Evolutionary conservation across 1,284 basidiomycete species (phyloP), one percentile per base, ranked within the genome.

Genomic region (Abortiporus biennis): DNA sequence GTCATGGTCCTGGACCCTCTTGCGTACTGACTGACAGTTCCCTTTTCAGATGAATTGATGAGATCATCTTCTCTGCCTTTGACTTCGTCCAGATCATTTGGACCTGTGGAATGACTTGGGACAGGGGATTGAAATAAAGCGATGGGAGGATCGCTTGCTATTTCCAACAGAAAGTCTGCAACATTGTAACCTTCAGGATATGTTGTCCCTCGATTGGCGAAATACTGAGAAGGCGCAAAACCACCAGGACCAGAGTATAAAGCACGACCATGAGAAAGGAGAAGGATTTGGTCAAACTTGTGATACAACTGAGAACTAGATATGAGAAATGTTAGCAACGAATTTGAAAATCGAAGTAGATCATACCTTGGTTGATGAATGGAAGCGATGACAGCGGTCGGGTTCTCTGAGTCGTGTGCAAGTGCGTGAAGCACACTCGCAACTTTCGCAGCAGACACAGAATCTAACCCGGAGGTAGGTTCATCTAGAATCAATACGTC

Each of bases 121-220:
- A 29, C 27, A 6, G 37, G 6, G 5, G 11, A 6, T n/a, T 50
- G 54, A 57, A 75, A 73, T 1, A 78, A 55, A 21, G 56, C 61
- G 4, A 70, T 63, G 8, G 74, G 70, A 21, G 76, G 69, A 35
- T 80, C 78, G 51, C 78, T 85, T 1, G 91, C 89, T 37, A 94
- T 72, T 50, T 94, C 91, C 11, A 95, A 71, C 12, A 94, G 72
- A 56, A 91, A 86, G 59, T 96, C 92, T 0, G 92, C 92, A 13
- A 93, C 75, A 51, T 94, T 95, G 66, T 92, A 92, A 0, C 87
- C 89, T 32, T 77, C 67, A 9, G 72, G 74, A 44, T 76, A 80
- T 12, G 52, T 54, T 13, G 68, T 42, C 49, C 74, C 65, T 51
- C 67, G 57, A 39, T 57, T 45, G 1, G 69, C 71, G 45, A 94